Evolutionary conservation across 2,329 filamentous ascomycete species (phyloP), one percentile per base, ranked within the genome.

Genomic region (Penicillium crustosum): DNA sequence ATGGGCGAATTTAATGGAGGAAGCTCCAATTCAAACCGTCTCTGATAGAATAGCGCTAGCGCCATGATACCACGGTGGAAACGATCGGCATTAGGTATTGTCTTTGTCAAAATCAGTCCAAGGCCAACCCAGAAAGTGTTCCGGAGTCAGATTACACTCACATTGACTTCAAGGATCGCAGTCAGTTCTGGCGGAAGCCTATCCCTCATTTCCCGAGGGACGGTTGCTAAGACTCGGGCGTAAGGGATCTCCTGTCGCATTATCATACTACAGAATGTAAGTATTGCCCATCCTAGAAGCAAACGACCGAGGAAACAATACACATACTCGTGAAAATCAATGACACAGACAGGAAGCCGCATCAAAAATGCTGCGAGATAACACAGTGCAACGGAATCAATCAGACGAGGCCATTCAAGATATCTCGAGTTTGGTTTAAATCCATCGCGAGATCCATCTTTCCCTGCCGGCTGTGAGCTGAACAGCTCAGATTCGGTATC

Each of bases 341-440:
- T 88, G 8, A 93, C 78, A 23, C 87, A 86, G n/a, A 90, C 81
- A 0, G 93, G 91, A 55, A 94, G 79, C 55, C 89, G 86, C 65
- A 96, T 79, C 27, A 96, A 78, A 45, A 94, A 68, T 38, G 86
- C 86, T 1, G 86, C 93, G 35, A 97, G 75, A 75, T 97, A 97
- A 69, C 90, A 92, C 12, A 96, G 72, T 1, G 82, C 87, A 52
- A 97, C 75, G 0, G 88, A 89, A 64, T 96, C 93, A 42, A 90
- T 77, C 36, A 95, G 77, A 51, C 79, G 85, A 1, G 93, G 92
- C 65, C 85, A 68, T 70, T 72, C 64, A 50, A 74, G 73, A 45
- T 65, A 62, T 52, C 69, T 72, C 3, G 67, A 60, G 43, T 67
- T 72, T 47, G 72, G 72, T 33, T 76, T 76, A 25, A 69, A 68